Evolutionary conservation across 2,329 filamentous ascomycete species (phyloP).

Genomic region (Penicillium glabrum): DNA sequence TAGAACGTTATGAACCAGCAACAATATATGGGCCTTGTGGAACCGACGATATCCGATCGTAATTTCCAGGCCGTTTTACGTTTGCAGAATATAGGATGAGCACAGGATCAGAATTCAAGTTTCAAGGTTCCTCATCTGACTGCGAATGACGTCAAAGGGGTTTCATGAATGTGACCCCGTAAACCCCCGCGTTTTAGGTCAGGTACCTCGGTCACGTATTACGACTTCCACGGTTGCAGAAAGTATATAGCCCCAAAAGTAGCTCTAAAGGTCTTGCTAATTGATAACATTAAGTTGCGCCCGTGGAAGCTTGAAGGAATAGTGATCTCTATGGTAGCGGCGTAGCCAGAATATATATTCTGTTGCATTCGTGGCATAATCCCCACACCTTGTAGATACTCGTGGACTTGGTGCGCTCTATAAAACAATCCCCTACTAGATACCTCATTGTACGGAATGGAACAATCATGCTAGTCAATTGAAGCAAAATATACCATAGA

Average conservation of each 20-base stretch:
- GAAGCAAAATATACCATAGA: neutral
- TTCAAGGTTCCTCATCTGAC: neutral
- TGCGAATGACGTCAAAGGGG: slow-evolving; percentile 15
- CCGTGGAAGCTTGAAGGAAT: no score
- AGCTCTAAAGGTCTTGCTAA: neutral
- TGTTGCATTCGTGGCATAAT: no score
- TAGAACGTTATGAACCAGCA: neutral
- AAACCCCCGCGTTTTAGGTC: slow-evolving; percentile 8
- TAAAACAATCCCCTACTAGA: no score
- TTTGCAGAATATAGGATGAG: neutral
- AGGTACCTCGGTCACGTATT: neutral
- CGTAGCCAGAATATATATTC: no score
- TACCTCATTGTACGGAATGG: no score
- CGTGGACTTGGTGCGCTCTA: no score
- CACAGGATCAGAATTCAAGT: neutral
- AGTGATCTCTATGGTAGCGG: no score
- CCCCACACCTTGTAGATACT: no score
- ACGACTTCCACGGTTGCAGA: neutral
- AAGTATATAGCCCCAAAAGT: neutral
- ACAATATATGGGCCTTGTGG: slow-evolving; percentile 1
- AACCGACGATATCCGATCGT: slow-evolving; percentile 2
- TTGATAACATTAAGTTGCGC: neutral
- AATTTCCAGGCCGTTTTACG: neutral
- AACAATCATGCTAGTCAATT: neutral
- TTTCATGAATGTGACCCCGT: slow-evolving; percentile 8